phyloP scores from a whole-genome alignment of 2,329 filamentous ascomycete genomes.

The Pseudopyricularia cyperi region DNA sequence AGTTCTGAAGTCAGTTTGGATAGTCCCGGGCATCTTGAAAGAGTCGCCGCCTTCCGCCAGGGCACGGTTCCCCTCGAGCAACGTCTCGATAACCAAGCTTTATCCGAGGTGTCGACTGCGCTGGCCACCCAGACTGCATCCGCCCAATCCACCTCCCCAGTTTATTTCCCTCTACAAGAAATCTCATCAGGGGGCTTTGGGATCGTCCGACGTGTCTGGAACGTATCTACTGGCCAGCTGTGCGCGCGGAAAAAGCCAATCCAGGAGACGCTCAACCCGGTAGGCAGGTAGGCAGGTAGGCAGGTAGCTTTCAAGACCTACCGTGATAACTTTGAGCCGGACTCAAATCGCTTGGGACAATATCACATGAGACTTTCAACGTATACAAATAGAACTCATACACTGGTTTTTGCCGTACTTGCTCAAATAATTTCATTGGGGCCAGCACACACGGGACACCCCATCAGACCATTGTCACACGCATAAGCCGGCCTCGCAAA shows the following conservation, averaged over 20 bases:
- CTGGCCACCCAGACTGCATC: background rate
- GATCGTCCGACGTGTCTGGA: background rate
- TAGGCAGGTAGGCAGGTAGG: too few relatives aligned
- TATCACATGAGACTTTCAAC: too few relatives aligned
- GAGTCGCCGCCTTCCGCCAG: background rate
- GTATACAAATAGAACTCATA: too few relatives aligned
- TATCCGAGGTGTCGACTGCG: background rate
- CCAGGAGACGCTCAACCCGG: background rate
- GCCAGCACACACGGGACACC: too few relatives aligned
- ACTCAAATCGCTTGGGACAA: too few relatives aligned
- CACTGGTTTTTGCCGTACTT: too few relatives aligned
- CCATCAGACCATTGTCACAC: too few relatives aligned
- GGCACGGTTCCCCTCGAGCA: background rate
- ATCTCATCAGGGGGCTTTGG: background rate
- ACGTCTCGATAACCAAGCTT: background rate
- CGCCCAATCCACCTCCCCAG: background rate
- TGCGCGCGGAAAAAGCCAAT: background rate
- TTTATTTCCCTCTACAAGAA: background rate
- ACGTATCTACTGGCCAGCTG: background rate
- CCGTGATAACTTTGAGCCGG: too few relatives aligned
- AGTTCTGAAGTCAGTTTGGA: background rate
- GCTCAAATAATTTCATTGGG: too few relatives aligned
- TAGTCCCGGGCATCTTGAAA: background rate
- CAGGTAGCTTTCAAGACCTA: too few relatives aligned
- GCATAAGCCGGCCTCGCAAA: too few relatives aligned